Base-by-base conservation (phyloP, 2,329 filamentous ascomycete species). In the Magnaporthiopsis incrustans region DNA sequence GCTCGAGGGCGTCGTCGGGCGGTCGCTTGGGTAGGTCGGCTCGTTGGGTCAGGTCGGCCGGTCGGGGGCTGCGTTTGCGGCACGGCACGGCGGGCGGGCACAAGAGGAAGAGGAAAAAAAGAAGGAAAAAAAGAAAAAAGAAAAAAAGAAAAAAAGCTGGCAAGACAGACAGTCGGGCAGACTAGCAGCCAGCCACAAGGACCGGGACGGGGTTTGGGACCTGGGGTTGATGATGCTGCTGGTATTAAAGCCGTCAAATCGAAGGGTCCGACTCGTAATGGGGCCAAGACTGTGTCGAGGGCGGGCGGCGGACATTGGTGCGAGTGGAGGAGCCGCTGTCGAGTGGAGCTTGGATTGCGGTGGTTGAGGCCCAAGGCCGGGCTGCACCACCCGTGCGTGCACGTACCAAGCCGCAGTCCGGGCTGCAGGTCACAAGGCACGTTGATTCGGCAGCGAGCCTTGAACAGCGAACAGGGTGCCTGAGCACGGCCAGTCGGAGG, bases 171-270 rank as follows among this genome's bases (percentile, higher is more conserved):
- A 12, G 57, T 15, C 27, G 25, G 57, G 26, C 25, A 58, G 57
- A 32, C 57, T 58, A 58, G 26, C 27, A 58, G 57, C 57, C 57
- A 58, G 27, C 57, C 57, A 58, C 25, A 15, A 25, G 57, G 57
- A 32, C 57, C 57, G 22, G 26, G 18, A 32, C 25, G 27, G 25
- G 27, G 30, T 58, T 18, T 15, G 26, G 27, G 57, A 25, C 57
- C 15, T 25, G 25, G 25, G 57, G 6, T 27, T 58, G 57, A 58
- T 58, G 57, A 58, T 58, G 57, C 57, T 58, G 57, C 57, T 25
- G 57, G 57, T 58, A 58, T 58, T 32, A 58, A 58, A 61, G 33
- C 59, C 60, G 62, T 30, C 27, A 30, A 30, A 30, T 63, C 35
- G 27, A 50, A 56, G 38, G 33, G 57, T 15, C 4, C 57, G 27